Conservation (phyloP, 2,329 filamentous ascomycete genomes). For the Beauveria varroae region DNA sequence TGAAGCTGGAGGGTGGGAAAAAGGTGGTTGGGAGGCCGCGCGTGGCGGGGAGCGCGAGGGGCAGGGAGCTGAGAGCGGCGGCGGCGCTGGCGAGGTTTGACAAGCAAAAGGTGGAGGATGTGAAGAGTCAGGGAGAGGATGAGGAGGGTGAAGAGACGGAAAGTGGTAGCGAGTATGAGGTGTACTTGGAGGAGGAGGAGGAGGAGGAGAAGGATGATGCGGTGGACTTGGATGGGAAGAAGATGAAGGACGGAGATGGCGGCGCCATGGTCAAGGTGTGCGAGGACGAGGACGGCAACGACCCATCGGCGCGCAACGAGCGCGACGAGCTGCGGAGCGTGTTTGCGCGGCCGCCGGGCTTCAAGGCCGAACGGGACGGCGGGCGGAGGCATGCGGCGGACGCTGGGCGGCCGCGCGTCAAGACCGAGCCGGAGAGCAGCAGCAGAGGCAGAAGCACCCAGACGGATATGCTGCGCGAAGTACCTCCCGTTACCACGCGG, state of each 20-base stretch:
- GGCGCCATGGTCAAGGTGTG: slow-evolving; percentile 66
- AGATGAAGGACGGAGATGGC: slow-evolving; percentile 58
- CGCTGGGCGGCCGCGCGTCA: not conserved
- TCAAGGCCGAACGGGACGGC: not conserved
- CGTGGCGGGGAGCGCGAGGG: slow-evolving; percentile 66
- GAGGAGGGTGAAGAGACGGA: slow-evolving; percentile 27
- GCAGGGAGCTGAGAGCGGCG: slow-evolving; percentile 67
- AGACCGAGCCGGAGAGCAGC: not conserved
- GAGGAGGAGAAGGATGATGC: slow-evolving; percentile 33
- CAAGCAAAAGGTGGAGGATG: slow-evolving; percentile 40
- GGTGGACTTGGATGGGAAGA: slow-evolving; percentile 56
- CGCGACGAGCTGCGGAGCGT: slow-evolving; percentile 55
- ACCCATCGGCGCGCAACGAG: slow-evolving; percentile 37
- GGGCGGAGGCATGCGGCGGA: not conserved
- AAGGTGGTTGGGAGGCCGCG: slow-evolving; percentile 57
- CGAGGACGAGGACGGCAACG: slow-evolving; percentile 54
- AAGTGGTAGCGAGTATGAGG: slow-evolving; percentile 42
- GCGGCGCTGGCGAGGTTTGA: slow-evolving; percentile 70
- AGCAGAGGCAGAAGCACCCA: not conserved
- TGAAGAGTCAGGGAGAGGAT: slow-evolving; percentile 22
- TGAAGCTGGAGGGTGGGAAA: slow-evolving; percentile 60
- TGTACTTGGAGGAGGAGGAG: slow-evolving; percentile 24
- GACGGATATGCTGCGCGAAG: not conserved
- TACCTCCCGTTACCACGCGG: not conserved
- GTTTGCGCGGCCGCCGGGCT: slow-evolving; percentile 15